These are phyloP conservation scores for Saccharata proteae DNA, from an alignment of 2,329 filamentous ascomycete species.

Conservation along the genomic window DNA sequence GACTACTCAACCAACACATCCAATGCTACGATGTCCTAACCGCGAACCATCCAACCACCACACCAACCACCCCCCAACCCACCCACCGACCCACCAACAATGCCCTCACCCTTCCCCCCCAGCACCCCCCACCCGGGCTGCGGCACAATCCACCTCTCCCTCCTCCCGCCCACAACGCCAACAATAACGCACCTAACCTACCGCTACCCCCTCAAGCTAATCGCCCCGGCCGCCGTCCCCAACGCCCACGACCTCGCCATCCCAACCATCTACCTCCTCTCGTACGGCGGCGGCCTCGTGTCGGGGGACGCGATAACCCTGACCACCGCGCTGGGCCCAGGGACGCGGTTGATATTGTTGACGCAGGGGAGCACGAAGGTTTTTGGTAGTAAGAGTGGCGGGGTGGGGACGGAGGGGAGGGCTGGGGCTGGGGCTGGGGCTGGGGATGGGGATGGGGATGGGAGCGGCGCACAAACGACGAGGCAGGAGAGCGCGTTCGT, in stretches of 20 bases:
- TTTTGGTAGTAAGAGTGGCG: constrained; percentile 87
- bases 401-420: constrained; percentile 38
- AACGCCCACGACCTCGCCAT: constrained; percentile 26
- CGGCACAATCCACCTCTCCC: constrained; percentile 61
- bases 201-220: constrained; percentile 89
- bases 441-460: background rate
- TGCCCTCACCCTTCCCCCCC: constrained; percentile 59
- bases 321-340: constrained; percentile 49
- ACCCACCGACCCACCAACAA: background rate
- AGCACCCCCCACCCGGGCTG: constrained; percentile 64
- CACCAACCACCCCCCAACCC: too few relatives aligned
- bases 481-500: constrained; percentile 38
- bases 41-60: too few relatives aligned
- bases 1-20: too few relatives aligned
- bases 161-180: constrained; percentile 59
- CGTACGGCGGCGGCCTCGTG: constrained; percentile 88
- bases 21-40: too few relatives aligned
- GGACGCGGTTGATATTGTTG: constrained; percentile 50
- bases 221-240: constrained; percentile 60
- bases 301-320: constrained; percentile 75
- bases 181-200: constrained; percentile 67
- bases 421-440: too few relatives aligned
- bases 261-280: constrained; percentile 72
- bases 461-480: constrained; percentile 21
- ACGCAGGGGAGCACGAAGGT: constrained; percentile 83